phyloP scores from a whole-genome alignment of 208 protist species.

The Trypanosoma lewisi region DNA sequence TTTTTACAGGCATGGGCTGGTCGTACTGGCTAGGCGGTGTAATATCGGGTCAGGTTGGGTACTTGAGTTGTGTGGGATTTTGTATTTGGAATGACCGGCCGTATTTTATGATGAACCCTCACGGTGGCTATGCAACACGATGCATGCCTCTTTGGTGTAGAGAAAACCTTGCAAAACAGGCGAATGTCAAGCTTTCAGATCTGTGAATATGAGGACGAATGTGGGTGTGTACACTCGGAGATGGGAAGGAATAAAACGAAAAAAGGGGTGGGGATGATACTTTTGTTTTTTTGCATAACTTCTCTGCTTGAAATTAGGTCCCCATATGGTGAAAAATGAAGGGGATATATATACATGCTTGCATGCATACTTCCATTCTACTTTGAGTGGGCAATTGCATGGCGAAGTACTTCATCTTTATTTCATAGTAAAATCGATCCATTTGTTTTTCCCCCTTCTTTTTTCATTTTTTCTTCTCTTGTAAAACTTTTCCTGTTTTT shows the following conservation, averaged over 20 bases:
- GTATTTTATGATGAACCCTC: conserved; percentile 84
- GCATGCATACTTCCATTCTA: too few relatives aligned
- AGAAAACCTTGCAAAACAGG: conserved; percentile 54
- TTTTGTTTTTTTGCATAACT: neutral
- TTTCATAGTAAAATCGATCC: neutral
- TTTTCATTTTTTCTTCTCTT: conserved; percentile 5
- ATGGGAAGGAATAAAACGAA: neutral
- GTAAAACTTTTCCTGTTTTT: neutral
- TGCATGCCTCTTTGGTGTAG: conserved; percentile 85
- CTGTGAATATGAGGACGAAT: neutral
- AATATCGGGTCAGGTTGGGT: conserved; percentile 61
- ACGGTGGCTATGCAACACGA: conserved; percentile 58
- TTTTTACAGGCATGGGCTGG: conserved; percentile 83
- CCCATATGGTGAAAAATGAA: too few relatives aligned
- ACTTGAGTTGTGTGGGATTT: conserved; percentile 64
- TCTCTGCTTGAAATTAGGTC: neutral
- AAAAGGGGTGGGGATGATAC: neutral
- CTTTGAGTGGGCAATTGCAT: too few relatives aligned
- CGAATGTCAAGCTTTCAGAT: conserved; percentile 24
- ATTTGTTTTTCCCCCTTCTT: conserved; percentile 3
- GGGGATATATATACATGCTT: too few relatives aligned
- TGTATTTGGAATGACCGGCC: conserved; percentile 63
- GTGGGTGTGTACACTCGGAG: too few relatives aligned
- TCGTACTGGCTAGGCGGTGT: conserved; percentile 81
- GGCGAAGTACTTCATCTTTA: neutral